Evolutionary conservation across 306 rosid genomes (phyloP).

Genomic region (Castanospermum australe): DNA sequence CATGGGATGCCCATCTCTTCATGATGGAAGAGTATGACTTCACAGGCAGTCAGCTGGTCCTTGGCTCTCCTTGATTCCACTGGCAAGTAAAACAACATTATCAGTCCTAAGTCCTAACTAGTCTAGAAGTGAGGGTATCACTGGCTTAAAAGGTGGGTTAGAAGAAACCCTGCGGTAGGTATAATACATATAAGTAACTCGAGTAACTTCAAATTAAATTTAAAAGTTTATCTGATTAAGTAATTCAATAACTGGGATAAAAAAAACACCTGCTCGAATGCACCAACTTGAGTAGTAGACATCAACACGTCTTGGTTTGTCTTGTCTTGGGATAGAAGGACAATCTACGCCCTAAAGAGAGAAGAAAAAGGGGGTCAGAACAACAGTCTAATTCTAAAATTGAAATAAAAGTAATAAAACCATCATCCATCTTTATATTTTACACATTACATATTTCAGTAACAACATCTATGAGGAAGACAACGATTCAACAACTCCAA

Average conservation of each 20-base stretch:
- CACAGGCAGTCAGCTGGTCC: constrained; percentile 76
- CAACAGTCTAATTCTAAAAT: neutral
- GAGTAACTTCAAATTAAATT: neutral
- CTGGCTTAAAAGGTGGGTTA: neutral
- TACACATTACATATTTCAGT: too few species aligned
- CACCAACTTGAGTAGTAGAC: constrained; percentile 71
- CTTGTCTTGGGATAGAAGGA: constrained; percentile 47
- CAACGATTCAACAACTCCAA: too few species aligned
- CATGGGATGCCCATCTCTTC: constrained; percentile 99
- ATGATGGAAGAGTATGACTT: constrained; percentile 85
- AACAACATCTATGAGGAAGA: too few species aligned
- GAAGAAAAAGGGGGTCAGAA: neutral
- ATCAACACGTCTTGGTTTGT: constrained; percentile 60
- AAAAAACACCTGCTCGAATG: constrained; percentile 56
- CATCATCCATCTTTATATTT: neutral
- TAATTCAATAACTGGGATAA: neutral
- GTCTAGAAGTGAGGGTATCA: neutral
- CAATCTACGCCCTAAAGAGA: constrained; percentile 50
- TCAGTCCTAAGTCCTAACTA: constrained; percentile 26
- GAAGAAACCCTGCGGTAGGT: neutral
- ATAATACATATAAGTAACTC: neutral
- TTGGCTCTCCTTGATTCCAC: constrained; percentile 69
- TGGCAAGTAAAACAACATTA: constrained; percentile 18
- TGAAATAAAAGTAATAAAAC: neutral
- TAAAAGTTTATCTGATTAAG: neutral